These are phyloP conservation scores for Dissophora globulifera DNA, from an alignment of 192 early-diverging fungal species.

Conservation along the genomic window DNA sequence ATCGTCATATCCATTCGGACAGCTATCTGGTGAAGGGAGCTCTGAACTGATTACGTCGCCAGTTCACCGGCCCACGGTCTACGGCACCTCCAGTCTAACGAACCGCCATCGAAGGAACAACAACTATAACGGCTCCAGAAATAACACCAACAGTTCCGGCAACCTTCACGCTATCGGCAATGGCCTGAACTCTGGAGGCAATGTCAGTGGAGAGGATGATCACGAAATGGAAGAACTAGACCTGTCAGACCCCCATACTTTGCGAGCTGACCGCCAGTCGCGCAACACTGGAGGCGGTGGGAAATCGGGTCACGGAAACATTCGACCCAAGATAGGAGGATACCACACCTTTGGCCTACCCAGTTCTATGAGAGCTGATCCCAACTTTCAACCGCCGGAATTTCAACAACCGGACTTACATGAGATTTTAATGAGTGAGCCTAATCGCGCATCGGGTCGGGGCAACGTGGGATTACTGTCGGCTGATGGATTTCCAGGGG, in stretches of 20 bases:
- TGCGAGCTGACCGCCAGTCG: too few relatives aligned
- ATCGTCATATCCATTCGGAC: constrained; percentile 46
- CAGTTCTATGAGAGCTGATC: neutral
- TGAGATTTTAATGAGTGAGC: too few relatives aligned
- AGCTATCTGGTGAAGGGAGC: constrained; percentile 10
- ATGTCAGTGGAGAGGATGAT: neutral
- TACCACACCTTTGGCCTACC: constrained; percentile 12
- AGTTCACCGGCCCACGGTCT: constrained; percentile 1
- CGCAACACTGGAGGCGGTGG: too few relatives aligned
- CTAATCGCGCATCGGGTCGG: constrained; percentile 3
- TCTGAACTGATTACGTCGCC: constrained; percentile 3
- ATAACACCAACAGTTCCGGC: too few relatives aligned
- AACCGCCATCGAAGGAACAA: neutral
- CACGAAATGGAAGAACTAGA: neutral
- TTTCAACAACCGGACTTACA: too few relatives aligned
- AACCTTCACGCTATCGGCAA: too few relatives aligned
- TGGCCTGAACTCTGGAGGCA: too few relatives aligned
- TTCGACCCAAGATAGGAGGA: neutral
- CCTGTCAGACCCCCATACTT: neutral
- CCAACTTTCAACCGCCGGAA: constrained; percentile 17
- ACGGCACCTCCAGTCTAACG: constrained; percentile 9
- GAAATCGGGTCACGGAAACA: neutral
- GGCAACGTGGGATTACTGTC: constrained; percentile 7
- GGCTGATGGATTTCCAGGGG: neutral
- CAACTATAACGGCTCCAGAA: neutral